phyloP scores from a whole-genome alignment of 2,329 filamentous ascomycete species.

The Trichoderma aggressivum region DNA sequence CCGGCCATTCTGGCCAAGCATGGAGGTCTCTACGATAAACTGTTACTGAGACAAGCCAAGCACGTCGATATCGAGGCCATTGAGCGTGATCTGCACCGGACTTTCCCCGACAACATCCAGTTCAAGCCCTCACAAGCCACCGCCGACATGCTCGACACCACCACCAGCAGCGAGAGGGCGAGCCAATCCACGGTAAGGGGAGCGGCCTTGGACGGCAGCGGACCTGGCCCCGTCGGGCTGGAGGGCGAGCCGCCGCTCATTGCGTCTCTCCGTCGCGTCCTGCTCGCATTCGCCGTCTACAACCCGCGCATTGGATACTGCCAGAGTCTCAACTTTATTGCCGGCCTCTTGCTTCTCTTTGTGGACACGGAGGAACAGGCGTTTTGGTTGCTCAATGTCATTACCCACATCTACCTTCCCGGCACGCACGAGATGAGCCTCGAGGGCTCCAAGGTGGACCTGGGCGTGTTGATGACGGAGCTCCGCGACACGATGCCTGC shows the following conservation, averaged over 20 bases:
- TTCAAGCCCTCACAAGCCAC: conserved; percentile 63
- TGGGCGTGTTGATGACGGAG: conserved; percentile 86
- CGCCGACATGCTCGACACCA: conserved; percentile 29
- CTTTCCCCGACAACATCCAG: conserved; percentile 88
- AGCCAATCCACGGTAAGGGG: conserved; percentile 38
- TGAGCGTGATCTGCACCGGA: conserved; percentile 88
- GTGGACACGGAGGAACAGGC: conserved; percentile 83
- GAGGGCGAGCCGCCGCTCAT: conserved; percentile 72
- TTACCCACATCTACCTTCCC: conserved; percentile 82
- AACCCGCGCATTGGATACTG: conserved; percentile 93
- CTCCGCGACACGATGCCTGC: conserved; percentile 77
- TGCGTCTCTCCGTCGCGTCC: conserved; percentile 73
- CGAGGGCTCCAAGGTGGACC: conserved; percentile 88
- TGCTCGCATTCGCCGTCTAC: conserved; percentile 87
- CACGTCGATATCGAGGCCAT: conserved; percentile 81
- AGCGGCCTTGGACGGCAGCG: conserved; percentile 35
- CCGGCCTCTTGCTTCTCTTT: conserved; percentile 84
- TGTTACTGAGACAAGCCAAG: conserved; percentile 64
- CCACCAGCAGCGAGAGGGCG: conserved; percentile 31
- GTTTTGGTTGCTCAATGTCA: conserved; percentile 90
- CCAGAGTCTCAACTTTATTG: conserved; percentile 92
- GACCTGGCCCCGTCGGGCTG: conserved; percentile 32
- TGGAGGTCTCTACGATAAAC: conserved; percentile 69
- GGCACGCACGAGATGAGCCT: conserved; percentile 89
- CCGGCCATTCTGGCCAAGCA: conserved; percentile 74